These are phyloP conservation scores for Amylostereum areolatum DNA, from an alignment of 1,284 basidiomycete species.

Conservation along the genomic window DNA sequence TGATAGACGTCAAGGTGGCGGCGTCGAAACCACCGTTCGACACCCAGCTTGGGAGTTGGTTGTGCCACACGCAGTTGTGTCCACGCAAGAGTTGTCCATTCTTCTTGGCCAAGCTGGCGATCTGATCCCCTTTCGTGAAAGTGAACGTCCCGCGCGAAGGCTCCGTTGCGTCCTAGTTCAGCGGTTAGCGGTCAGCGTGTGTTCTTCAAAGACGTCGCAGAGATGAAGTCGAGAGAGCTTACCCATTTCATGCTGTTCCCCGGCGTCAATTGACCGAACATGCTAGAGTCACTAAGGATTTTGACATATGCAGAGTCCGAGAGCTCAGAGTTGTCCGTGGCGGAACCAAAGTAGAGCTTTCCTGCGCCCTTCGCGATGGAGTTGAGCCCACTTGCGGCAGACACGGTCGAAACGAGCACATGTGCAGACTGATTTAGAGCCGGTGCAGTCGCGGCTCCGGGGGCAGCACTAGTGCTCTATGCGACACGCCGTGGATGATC, in stretches of 20 bases:
- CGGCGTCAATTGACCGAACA: conserved; percentile 30
- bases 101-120: conserved; percentile 40
- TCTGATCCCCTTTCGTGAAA: conserved; percentile 32
- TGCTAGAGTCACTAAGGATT: conserved; percentile 17
- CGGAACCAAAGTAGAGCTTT: conserved; percentile 19
- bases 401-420: too few relatives aligned
- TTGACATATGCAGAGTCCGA: conserved; percentile 15
- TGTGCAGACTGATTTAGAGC: too few relatives aligned
- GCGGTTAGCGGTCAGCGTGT: too few relatives aligned
- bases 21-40: conserved; percentile 9
- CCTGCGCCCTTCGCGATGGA: conserved; percentile 14
- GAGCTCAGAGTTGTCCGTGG: conserved; percentile 16
- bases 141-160: conserved; percentile 26
- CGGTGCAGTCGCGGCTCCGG: too few relatives aligned
- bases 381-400: neutral
- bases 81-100: conserved; percentile 42
- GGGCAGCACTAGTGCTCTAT: too few relatives aligned
- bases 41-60: conserved; percentile 43
- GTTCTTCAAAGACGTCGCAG: too few relatives aligned
- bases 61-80: conserved; percentile 47
- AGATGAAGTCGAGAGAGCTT: conserved; percentile 8
- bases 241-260: conserved; percentile 35
- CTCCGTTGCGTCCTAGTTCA: neutral
- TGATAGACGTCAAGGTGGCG: conserved; percentile 21
- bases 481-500: too few relatives aligned